These are phyloP conservation scores for Xylariaceae sp. DNA, from an alignment of 2,329 filamentous ascomycete species.

Conservation along the genomic window DNA sequence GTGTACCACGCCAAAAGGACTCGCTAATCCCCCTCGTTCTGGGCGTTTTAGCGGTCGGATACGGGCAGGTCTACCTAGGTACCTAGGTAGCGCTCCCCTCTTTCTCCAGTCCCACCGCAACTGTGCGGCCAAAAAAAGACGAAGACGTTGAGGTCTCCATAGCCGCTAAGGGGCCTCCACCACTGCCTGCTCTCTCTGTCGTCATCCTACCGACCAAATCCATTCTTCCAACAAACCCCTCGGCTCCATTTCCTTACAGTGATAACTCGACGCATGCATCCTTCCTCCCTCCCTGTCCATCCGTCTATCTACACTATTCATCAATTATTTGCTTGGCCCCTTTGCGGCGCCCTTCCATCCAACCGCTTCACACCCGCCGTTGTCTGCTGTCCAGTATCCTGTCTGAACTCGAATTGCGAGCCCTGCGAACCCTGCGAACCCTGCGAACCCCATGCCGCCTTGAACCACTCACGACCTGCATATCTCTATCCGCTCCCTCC, in stretches of 20 bases:
- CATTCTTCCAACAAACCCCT: constrained; percentile 1
- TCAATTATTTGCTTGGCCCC: constrained; percentile 10
- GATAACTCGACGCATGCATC: neutral
- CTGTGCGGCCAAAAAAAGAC: too few relatives aligned
- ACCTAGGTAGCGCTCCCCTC: neutral
- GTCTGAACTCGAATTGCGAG: constrained; percentile 14
- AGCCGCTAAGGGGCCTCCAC: too few relatives aligned
- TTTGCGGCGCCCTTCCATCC: constrained; percentile 9
- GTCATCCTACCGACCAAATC: neutral
- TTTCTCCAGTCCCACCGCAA: neutral
- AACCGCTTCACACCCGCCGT: constrained; percentile 1
- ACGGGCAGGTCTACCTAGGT: neutral
- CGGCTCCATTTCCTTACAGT: neutral
- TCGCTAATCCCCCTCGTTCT: neutral
- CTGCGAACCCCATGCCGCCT: constrained; percentile 7
- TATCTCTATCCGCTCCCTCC: neutral
- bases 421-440: too few relatives aligned
- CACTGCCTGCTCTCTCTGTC: neutral
- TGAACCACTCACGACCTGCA: constrained; percentile 1
- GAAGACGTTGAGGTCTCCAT: too few relatives aligned
- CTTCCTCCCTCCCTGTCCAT: constrained; percentile 12
- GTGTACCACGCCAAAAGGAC: too few relatives aligned
- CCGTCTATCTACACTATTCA: neutral
- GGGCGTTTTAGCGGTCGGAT: neutral
- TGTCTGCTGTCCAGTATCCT: neutral